A percentile compares a stretch with the other conserved stretches of the same genome.
phyloP scores from a whole-genome alignment of 2,329 filamentous ascomycete species.

The Arthrobotrys entomopaga region DNA sequence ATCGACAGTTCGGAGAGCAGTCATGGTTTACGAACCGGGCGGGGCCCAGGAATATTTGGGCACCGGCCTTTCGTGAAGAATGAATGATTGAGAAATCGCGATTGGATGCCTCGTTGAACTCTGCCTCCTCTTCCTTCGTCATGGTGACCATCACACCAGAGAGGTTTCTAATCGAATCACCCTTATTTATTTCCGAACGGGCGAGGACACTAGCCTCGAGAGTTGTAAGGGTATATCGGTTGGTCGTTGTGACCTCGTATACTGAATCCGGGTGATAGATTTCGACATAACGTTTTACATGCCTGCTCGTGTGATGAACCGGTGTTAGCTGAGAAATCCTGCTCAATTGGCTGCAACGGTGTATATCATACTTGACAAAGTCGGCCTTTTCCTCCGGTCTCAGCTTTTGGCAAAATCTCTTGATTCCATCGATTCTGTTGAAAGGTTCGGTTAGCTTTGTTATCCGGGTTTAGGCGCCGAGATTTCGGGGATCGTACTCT shows the following conservation, averaged over 20 bases:
- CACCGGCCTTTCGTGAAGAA: constrained; percentile 87
- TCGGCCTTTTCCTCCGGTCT: constrained; percentile 64
- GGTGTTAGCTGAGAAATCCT: neutral
- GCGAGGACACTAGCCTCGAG: constrained; percentile 90
- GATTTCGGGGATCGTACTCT: constrained; percentile 54
- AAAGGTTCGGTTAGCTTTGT: constrained; percentile 3
- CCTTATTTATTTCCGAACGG: constrained; percentile 78
- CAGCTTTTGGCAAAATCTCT: constrained; percentile 49
- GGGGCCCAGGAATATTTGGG: constrained; percentile 91
- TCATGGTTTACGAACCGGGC: constrained; percentile 98
- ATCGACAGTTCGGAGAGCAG: constrained; percentile 87
- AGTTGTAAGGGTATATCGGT: constrained; percentile 89
- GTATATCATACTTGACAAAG: constrained; percentile 64
- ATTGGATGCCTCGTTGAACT: constrained; percentile 76
- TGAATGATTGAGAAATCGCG: constrained; percentile 98
- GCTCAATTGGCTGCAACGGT: neutral
- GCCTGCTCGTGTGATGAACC: constrained; percentile 61
- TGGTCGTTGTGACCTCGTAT: constrained; percentile 92
- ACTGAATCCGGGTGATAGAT: constrained; percentile 94
- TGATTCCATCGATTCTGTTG: constrained; percentile 56
- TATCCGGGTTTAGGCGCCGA: neutral
- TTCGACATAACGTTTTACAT: constrained; percentile 88
- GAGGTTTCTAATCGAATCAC: constrained; percentile 89
- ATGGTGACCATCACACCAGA: constrained; percentile 91
- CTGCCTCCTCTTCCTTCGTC: constrained; percentile 87